Percentiles rank a stretch among this genome's conserved stretches.
These are phyloP conservation scores for Skeletonema costatum DNA, from an alignment of 108 stramenopile genomes.

Conservation along the genomic window DNA sequence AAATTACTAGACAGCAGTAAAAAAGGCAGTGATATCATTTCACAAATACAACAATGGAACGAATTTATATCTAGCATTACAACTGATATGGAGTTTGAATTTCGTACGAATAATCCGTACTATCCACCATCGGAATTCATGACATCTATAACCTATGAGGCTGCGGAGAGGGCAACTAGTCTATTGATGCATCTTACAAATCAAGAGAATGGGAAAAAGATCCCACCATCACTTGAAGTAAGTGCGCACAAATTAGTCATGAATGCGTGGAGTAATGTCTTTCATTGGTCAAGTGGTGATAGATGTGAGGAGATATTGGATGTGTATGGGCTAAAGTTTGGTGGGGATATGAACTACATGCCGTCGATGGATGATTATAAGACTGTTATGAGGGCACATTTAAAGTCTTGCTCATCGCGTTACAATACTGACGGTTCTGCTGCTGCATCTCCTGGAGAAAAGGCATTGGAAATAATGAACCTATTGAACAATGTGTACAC, in stretches of 20 bases:
- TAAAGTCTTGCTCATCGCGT: conserved; percentile 26
- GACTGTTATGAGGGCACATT: conserved; percentile 32
- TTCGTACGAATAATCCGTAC: conserved; percentile 22
- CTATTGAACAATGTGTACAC: conserved; percentile 25
- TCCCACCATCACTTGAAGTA: conserved; percentile 20
- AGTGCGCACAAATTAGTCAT: conserved; percentile 34
- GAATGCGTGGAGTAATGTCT: conserved; percentile 27
- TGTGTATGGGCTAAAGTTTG: conserved; percentile 38
- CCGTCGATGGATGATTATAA: conserved; percentile 35
- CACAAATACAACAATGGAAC: conserved; percentile 25
- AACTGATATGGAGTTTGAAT: conserved; percentile 20
- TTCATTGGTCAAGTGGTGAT: conserved; percentile 24
- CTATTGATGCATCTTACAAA: conserved; percentile 20
- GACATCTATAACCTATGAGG: conserved; percentile 9
- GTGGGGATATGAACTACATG: conserved; percentile 42
- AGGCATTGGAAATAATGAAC: conserved; percentile 16
- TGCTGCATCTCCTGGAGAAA: conserved; percentile 33
- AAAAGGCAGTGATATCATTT: not conserved
- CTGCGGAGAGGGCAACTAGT: not conserved
- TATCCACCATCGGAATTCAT: conserved; percentile 37
- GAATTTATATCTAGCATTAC: conserved; percentile 7
- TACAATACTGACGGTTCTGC: not conserved
- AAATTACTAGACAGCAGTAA: not conserved
- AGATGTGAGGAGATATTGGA: conserved; percentile 33
- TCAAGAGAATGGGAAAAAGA: not conserved